phyloP scores from a whole-genome alignment of 2,329 filamentous ascomycete genomes.

The Hirsutella rhossiliensis region DNA sequence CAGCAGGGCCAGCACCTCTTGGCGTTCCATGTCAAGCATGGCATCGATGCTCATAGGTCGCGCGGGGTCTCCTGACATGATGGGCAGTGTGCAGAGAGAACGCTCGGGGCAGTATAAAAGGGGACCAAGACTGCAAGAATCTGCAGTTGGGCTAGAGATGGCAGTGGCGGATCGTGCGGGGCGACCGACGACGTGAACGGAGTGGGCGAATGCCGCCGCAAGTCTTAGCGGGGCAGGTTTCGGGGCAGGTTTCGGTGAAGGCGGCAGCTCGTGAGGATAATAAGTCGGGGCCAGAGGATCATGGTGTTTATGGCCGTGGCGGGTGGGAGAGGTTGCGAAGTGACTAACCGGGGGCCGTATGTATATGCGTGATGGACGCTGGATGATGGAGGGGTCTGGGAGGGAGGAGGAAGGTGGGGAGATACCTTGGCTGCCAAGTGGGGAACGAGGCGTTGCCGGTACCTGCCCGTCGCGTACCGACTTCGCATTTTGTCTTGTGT shows the following conservation, averaged over 20 bases:
- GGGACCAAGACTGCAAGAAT: not conserved
- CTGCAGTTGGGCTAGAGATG: too few species aligned
- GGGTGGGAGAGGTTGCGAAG: not conserved
- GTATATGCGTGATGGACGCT: not conserved
- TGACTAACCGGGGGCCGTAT: not conserved
- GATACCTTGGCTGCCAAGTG: too few species aligned
- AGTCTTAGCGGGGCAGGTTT: slow-evolving; percentile 1
- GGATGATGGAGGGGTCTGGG: not conserved
- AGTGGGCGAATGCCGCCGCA: not conserved
- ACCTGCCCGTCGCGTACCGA: too few species aligned
- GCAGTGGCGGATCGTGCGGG: too few species aligned
- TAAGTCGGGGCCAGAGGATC: slow-evolving; percentile 1
- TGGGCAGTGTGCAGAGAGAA: slow-evolving; percentile 3
- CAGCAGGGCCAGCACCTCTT: slow-evolving; percentile 58
- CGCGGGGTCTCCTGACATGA: slow-evolving; percentile 19
- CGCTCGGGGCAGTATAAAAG: not conserved
- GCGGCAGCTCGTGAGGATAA: slow-evolving; percentile 2
- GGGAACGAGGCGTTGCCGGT: too few species aligned
- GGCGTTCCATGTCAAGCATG: slow-evolving; percentile 64
- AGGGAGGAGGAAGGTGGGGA: not conserved
- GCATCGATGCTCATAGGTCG: slow-evolving; percentile 63
- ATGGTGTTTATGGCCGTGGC: slow-evolving; percentile 1
- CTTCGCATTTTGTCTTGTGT: too few species aligned
- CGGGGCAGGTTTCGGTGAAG: slow-evolving; percentile 1
- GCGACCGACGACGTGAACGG: too few species aligned